Percentiles rank a stretch among this genome's conserved stretches.
phyloP scores from a whole-genome alignment of 1,284 basidiomycete species.

The Cryptococcus sp. region DNA sequence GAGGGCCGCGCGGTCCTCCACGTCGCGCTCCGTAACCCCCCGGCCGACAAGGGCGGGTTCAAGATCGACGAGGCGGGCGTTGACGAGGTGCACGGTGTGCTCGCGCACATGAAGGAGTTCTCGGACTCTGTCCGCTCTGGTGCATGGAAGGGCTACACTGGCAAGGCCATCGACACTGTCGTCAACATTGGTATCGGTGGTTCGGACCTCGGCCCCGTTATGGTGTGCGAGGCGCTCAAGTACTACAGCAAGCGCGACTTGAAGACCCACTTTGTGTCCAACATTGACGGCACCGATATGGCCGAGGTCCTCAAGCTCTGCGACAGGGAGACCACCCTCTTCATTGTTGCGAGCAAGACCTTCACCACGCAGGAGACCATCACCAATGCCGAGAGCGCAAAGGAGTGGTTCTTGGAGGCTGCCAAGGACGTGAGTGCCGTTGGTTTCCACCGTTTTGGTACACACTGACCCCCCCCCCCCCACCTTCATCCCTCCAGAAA shows the following conservation, averaged over 20 bases:
- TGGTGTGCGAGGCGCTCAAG: conserved; percentile 98
- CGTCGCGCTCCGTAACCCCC: conserved; percentile 81
- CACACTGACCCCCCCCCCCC: background rate
- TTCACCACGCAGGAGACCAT: conserved; percentile 99
- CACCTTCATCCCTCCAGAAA: conserved; percentile 53
- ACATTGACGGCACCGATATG: conserved; percentile 97
- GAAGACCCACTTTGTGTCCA: conserved; percentile 86
- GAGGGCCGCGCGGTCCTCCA: conserved; percentile 96
- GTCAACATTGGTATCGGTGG: conserved; percentile 99
- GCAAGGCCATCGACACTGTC: conserved; percentile 88
- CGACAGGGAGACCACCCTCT: conserved; percentile 90
- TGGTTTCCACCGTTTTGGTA: background rate
- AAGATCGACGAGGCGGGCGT: conserved; percentile 73
- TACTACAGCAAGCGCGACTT: conserved; percentile 86
- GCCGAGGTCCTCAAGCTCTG: conserved; percentile 80
- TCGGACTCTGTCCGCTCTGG: conserved; percentile 80
- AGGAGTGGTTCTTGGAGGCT: conserved; percentile 84
- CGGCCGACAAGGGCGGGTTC: conserved; percentile 56
- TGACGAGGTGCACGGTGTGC: conserved; percentile 75
- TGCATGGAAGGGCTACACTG: conserved; percentile 93
- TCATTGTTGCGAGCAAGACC: conserved; percentile 97
- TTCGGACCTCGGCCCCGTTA: conserved; percentile 95
- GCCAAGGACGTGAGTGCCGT: conserved; percentile 64
- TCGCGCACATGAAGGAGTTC: conserved; percentile 90
- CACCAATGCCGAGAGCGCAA: conserved; percentile 91